Conservation (phyloP, 371 early-diverging fungal species). For the Capillidium heterosporum region DNA sequence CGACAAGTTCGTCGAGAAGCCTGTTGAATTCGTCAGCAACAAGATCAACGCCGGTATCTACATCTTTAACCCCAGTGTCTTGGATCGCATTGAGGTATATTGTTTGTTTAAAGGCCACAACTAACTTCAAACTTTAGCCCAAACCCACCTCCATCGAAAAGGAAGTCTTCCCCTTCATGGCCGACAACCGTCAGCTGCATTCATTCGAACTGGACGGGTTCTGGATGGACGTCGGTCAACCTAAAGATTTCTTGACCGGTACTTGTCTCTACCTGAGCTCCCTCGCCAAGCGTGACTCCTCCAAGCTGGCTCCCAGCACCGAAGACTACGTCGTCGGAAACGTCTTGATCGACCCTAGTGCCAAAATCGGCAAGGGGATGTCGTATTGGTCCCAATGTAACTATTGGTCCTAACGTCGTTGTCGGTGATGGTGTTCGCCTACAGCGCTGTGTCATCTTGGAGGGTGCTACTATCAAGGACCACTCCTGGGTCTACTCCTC, state of each 20-base stretch:
- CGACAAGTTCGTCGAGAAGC: constrained; percentile 97
- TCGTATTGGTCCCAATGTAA: constrained; percentile 90
- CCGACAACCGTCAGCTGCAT: constrained; percentile 62
- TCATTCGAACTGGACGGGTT: constrained; percentile 89
- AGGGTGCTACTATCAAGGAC: constrained; percentile 70
- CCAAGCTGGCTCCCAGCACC: constrained; percentile 24
- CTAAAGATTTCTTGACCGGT: constrained; percentile 93
- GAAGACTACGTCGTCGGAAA: constrained; percentile 53
- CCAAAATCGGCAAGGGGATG: constrained; percentile 84
- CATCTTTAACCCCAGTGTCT: constrained; percentile 79
- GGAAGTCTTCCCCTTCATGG: constrained; percentile 94
- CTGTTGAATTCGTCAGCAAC: constrained; percentile 81
- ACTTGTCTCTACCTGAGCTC: constrained; percentile 82
- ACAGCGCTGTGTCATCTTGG: constrained; percentile 75
- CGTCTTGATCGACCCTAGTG: constrained; percentile 77
- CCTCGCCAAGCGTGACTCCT: constrained; percentile 49
- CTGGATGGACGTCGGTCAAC: constrained; percentile 99
- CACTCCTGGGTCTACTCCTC: constrained; percentile 76
- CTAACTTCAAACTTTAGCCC: constrained; percentile 21
- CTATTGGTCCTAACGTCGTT: constrained; percentile 78
- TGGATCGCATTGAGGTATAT: constrained; percentile 73
- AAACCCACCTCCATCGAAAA: constrained; percentile 94
- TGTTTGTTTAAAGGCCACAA: neutral
- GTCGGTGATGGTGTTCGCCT: constrained; percentile 93
- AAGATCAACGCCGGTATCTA: constrained; percentile 99